Evolutionary conservation across 164 flowering plant species (phyloP), one percentile per base, ranked within the genome.

Genomic region (Amborella trichopoda): DNA sequence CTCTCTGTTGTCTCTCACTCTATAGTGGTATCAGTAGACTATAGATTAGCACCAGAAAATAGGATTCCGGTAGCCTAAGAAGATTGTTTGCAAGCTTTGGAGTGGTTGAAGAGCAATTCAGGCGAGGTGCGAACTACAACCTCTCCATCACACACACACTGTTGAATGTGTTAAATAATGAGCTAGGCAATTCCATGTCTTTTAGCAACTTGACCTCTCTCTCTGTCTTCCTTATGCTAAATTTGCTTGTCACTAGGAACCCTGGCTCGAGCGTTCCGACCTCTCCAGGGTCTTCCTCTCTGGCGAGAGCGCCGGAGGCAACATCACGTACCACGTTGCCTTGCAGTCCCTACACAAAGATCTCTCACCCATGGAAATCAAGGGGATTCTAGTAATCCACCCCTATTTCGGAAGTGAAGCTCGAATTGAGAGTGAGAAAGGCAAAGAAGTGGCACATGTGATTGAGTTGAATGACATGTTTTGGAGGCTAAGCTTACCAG

Each of bases 251-350:
- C n/a, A n/a, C 10, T 87, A 75, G 20, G 40, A 37, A 5, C 65
- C 72, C 6, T 87, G 78, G 81, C 80, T 83, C 6, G 40, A 48
- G 34, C 48, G 12, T 13, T 81, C 78, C 21, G 87, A 83, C 56
- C 71, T 71, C 14, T 69, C 76, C 5, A 59, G 75, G 0, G 76
- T 87, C 19, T 87, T 83, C 56, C 80, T 87, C 33, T 71, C 81
- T 0, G 94, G 96, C 1, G 96, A 87, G 52, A 83, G 94, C 52
- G 88, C 94, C 6, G 94, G 96, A 21, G 96, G 74, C 8, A 83
- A 87, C 70, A 82, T 87, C 23, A 68, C 61, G 12, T 85, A 83
- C 62, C 65, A 81, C 24, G 80, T 87, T 9, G 84, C 78, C 61
- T 26, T 51, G 59, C 54, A 11, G 33, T 61, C 14, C 45, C 33